Evolutionary conservation across 2,329 filamentous ascomycete species (phyloP).

Genomic region (Botryotinia convoluta): DNA sequence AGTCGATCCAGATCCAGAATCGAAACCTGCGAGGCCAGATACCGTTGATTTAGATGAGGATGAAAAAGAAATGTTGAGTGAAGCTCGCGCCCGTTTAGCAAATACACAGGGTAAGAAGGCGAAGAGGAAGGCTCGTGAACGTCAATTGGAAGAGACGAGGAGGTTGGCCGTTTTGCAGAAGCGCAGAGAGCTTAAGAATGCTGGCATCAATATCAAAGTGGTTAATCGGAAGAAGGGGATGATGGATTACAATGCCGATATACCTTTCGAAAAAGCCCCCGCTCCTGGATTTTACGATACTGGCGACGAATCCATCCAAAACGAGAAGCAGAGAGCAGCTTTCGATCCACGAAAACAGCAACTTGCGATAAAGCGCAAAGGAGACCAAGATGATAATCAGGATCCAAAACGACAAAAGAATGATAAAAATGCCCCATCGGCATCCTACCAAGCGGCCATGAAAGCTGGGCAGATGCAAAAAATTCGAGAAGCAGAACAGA

Average conservation of each 20-base stretch:
- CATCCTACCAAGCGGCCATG: constrained; percentile 79
- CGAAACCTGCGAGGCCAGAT: constrained; percentile 90
- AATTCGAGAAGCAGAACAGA: constrained; percentile 93
- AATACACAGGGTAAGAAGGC: constrained; percentile 99
- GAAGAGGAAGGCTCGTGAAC: constrained; percentile 92
- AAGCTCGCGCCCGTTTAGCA: constrained; percentile 90
- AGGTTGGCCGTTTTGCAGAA: constrained; percentile 90
- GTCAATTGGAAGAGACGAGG: constrained; percentile 91
- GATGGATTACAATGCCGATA: constrained; percentile 99
- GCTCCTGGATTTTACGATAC: constrained; percentile 93
- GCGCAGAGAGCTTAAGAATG: constrained; percentile 91
- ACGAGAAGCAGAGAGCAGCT: constrained; percentile 78
- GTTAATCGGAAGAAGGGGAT: constrained; percentile 87
- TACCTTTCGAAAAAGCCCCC: constrained; percentile 93
- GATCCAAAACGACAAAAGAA: constrained; percentile 82
- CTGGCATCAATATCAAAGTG: constrained; percentile 97
- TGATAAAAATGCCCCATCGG: constrained; percentile 76
- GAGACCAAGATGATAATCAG: constrained; percentile 79
- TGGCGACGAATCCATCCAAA: constrained; percentile 71
- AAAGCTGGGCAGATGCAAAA: constrained; percentile 94
- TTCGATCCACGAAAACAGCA: constrained; percentile 95
- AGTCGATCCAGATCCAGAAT: constrained; percentile 95
- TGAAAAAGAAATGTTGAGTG: constrained; percentile 98
- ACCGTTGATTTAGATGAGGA: constrained; percentile 98
- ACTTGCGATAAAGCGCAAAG: constrained; percentile 87